Conservation (phyloP, 441 rosid species). For the Raphanus hybrid region DNA sequence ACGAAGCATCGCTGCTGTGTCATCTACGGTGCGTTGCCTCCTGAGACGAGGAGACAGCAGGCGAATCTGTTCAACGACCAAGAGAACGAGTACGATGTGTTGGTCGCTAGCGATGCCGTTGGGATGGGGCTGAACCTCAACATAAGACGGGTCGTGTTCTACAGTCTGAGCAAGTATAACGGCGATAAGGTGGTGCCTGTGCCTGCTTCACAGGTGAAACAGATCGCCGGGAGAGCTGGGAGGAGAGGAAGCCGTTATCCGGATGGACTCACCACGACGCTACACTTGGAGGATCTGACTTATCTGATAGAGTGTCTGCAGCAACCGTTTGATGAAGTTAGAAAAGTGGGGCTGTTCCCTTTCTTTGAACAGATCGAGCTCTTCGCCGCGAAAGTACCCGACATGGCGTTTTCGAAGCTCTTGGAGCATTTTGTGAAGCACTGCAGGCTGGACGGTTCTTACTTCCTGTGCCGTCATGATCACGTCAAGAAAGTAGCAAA, state of each 20-base stretch:
- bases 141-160: constrained; percentile 86
- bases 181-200: constrained; percentile 88
- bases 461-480: constrained; percentile 83
- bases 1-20: constrained; percentile 93
- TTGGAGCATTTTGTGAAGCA: constrained; percentile 83
- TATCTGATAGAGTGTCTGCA: constrained; percentile 87
- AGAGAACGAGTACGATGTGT: constrained; percentile 88
- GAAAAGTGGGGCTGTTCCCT: constrained; percentile 87
- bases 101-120: constrained; percentile 96
- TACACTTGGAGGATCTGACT: constrained; percentile 70
- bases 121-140: constrained; percentile 98
- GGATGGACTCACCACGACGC: constrained; percentile 88
- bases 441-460: constrained; percentile 85
- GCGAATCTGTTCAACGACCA: constrained; percentile 88
- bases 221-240: constrained; percentile 98
- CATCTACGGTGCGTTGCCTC: constrained; percentile 95
- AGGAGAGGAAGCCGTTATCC: constrained; percentile 92
- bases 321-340: constrained; percentile 79
- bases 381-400: constrained; percentile 74
- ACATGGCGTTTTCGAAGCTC: constrained; percentile 63
- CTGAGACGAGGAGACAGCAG: constrained; percentile 97
- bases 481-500: constrained; percentile 93
- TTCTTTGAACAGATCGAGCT: constrained; percentile 95
- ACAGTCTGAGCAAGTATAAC: constrained; percentile 76
- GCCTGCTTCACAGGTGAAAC: constrained; percentile 89